Evolutionary conservation across 257 asterid species (phyloP).

Genomic region (Mitragyna speciosa): DNA sequence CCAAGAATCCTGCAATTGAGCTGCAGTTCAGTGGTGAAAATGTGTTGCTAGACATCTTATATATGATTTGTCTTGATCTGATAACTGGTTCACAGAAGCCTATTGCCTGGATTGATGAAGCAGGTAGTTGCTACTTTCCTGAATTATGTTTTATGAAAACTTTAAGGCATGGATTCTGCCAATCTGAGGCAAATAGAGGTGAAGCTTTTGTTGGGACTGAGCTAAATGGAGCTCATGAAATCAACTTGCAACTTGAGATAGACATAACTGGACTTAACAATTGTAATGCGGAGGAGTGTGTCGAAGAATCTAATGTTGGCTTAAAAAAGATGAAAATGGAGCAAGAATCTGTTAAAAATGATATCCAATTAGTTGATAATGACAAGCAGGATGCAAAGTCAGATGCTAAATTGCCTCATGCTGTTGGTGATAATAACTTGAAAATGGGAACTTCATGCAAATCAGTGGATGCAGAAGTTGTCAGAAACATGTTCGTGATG

Average conservation of each 20-base stretch:
- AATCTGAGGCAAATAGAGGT: not conserved
- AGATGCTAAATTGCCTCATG: slow-evolving; percentile 6
- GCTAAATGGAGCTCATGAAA: slow-evolving; percentile 22
- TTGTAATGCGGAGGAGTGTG: slow-evolving; percentile 24
- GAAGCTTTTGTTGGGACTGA: slow-evolving; percentile 1
- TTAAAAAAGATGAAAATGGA: slow-evolving; percentile 18
- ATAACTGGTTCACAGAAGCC: slow-evolving; percentile 28
- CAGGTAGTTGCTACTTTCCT: slow-evolving; percentile 31
- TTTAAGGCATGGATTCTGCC: not conserved
- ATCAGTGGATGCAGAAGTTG: not conserved
- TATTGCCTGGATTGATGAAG: slow-evolving; percentile 42
- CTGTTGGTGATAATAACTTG: slow-evolving; percentile 2
- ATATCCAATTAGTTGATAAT: not conserved
- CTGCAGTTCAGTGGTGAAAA: slow-evolving; percentile 22
- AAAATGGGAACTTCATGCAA: slow-evolving; percentile 3
- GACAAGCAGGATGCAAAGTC: not conserved
- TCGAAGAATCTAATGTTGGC: slow-evolving; percentile 31
- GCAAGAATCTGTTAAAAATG: slow-evolving; percentile 4
- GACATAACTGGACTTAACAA: slow-evolving; percentile 20
- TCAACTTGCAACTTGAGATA: slow-evolving; percentile 34
- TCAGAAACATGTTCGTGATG: slow-evolving; percentile 25
- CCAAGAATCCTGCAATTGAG: slow-evolving; percentile 31
- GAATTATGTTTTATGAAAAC: slow-evolving; percentile 8
- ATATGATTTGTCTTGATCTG: slow-evolving; percentile 30
- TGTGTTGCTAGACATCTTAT: slow-evolving; percentile 23